Percentiles rank a stretch among this genome's conserved stretches.
These are phyloP conservation scores for Pugionium dolabratum DNA, from an alignment of 345 rosid genomes.

Conservation along the genomic window DNA sequence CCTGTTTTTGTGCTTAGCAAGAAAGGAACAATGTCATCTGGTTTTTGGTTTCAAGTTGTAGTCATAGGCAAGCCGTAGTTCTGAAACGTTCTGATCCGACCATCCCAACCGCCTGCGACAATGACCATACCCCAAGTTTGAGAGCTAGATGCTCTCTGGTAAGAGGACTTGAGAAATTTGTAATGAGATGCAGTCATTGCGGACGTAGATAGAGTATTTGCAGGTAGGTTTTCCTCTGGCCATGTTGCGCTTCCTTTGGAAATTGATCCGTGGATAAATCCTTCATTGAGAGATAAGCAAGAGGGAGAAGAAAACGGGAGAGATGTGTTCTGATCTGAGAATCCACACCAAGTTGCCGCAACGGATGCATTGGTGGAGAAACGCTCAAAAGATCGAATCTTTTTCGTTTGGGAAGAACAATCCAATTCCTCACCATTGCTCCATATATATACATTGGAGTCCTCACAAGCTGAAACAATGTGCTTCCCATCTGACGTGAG, in stretches of 20 bases:
- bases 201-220: slow-evolving; percentile 38
- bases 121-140: slow-evolving; percentile 92
- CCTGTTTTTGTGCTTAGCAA: slow-evolving; percentile 33
- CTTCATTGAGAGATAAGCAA: slow-evolving; percentile 54
- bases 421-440: slow-evolving; percentile 42
- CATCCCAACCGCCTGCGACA: slow-evolving; percentile 91
- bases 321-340: slow-evolving; percentile 36
- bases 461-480: slow-evolving; percentile 77
- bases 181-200: slow-evolving; percentile 59
- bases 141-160: slow-evolving; percentile 68
- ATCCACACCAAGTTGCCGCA: slow-evolving; percentile 81
- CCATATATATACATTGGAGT: slow-evolving; percentile 78
- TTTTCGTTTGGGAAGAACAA: slow-evolving; percentile 44
- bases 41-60: slow-evolving; percentile 21
- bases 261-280: slow-evolving; percentile 52
- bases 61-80: slow-evolving; percentile 85
- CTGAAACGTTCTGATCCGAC: slow-evolving; percentile 82
- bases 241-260: slow-evolving; percentile 57
- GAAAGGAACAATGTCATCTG: slow-evolving; percentile 38
- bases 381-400: slow-evolving; percentile 64
- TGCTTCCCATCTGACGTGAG: slow-evolving; percentile 78
- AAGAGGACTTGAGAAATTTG: slow-evolving; percentile 73
- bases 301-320: slow-evolving; percentile 54
- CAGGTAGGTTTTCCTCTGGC: slow-evolving; percentile 74
- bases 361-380: slow-evolving; percentile 75